Base-by-base conservation (phyloP, 352 stramenopile species). In the Globisporangium megalacanthum region DNA sequence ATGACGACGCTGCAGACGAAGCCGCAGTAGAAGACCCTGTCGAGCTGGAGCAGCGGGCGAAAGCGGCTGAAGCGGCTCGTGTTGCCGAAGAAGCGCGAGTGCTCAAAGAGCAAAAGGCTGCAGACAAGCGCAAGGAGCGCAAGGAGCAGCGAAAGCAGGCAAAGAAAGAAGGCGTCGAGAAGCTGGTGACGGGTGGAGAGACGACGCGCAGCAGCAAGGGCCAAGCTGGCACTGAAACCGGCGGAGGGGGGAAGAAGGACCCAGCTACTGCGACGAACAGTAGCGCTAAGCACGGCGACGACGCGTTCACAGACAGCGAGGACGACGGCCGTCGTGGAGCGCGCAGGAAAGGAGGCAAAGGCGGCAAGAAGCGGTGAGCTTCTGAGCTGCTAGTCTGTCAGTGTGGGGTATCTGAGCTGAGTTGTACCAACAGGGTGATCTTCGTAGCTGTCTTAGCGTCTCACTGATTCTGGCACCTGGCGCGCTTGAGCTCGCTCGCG, bases 71-170 rank as follows among this genome's bases (percentile, higher is more conserved):
- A 55, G 55, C 60, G 19, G 69, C 64, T 13, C 67, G 62, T 10
- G 78, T 76, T 11, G 77, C 74, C 45, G 77, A 89, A 31, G 68
- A 64, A 39, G 52, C 77, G 20, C 72, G 84, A 17, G 55, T 86
- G 31, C 72, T 90, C 57, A 92, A 90, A 53, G 84, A 92, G 0
- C 60, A 86, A 7, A 91, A 90, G 58, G 84, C 84, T 1, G 84
- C 82, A 0, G 79, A 91, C 31, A 92, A 92, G 58, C 78, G 84
- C 14, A 66, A 72, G 1, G 84, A 94, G 59, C 82, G 84, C 22
- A 94, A 94, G 65, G 80, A 87, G 42, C 75, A 87, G 58, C 82
- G 84, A 41, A 94, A 92, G 66, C 79, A 72, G 41, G 79, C 87
- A 58, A 90, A 89, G 58, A 86, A 92, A 50, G 77, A 89, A 47